Conservation (phyloP, 768 basidiomycete species). For the Pisolithus marmoratus region DNA sequence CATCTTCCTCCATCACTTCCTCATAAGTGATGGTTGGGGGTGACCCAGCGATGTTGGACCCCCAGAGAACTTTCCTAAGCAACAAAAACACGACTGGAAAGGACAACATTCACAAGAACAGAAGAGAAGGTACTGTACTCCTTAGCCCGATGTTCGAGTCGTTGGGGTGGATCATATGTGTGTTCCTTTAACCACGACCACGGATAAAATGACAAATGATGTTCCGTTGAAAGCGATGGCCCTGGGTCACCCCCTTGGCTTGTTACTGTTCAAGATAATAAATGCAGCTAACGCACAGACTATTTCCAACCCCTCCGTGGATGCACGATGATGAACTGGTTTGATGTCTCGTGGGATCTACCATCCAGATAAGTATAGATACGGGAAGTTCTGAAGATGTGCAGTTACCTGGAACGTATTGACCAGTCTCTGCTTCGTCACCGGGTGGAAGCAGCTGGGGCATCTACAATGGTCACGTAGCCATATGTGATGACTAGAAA, state of each 20-base stretch:
- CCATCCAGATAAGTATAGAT: conserved; percentile 1
- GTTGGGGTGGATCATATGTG: conserved; percentile 68
- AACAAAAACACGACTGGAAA: neutral
- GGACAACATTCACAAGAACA: neutral
- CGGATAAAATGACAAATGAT: conserved; percentile 80
- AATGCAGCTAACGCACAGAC: conserved; percentile 48
- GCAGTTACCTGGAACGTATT: conserved; percentile 72
- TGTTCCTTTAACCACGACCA: conserved; percentile 78
- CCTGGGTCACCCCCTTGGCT: conserved; percentile 8
- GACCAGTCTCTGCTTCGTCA: conserved; percentile 86
- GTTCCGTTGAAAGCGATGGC: conserved; percentile 28
- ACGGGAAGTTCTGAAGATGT: neutral
- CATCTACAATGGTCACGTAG: conserved; percentile 92
- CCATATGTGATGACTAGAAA: conserved; percentile 80
- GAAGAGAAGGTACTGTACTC: conserved; percentile 39
- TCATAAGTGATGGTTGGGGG: conserved; percentile 72
- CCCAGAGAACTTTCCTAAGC: conserved; percentile 71
- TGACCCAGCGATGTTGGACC: conserved; percentile 62
- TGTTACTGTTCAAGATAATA: neutral
- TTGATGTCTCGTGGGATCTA: conserved; percentile 76
- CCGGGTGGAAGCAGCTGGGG: conserved; percentile 74
- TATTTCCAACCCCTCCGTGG: conserved; percentile 61
- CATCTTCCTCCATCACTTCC: conserved; percentile 63
- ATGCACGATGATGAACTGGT: conserved; percentile 53
- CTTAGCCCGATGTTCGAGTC: conserved; percentile 18